Base-by-base conservation (phyloP, 805 yeast species). In the Candida cerambycidarum region DNA sequence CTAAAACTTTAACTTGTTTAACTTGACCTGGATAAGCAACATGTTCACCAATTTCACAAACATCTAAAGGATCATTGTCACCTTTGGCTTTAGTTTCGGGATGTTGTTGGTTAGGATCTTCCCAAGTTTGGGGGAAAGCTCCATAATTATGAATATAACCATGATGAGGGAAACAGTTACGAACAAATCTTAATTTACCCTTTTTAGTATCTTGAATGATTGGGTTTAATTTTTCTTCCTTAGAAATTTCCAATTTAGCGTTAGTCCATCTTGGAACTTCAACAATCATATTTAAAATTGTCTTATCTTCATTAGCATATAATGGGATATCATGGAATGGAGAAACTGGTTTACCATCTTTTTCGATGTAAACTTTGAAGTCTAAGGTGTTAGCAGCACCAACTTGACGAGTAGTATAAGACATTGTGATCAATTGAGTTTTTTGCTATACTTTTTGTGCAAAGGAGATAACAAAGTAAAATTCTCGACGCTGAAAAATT, bases 251-350 rank as follows among this genome's bases (percentile, higher is more conserved):
- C 67, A 90, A 77, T 76, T 93, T 93, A 53, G 97, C 98, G 65
- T 93, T 93, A 61, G 96, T 79, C 97, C 97, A 92, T 70, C 98
- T 85, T 63, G 99, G 99, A 54, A 93, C 89, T 73, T 93, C 99
- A 51, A 93, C 97, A 57, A 93, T 77, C 86, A 88, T 84, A 53
- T 78, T 76, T 13, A 63, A 63, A 57, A 90, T 79, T 59, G 90
- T 83, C 75, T 87, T 85, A 62, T 87, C 90, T 65, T 89, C 87
- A 71, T 92, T 93, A 58, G 98, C 97, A 61, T 83, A 90, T 65
- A 93, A 78, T 40, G 76, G 76, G 42, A 70, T 67, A 54, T 70
- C 76, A 63, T 93, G 99, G 88, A 92, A 89, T 42, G 98, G 87
- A 51, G 97, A 90, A 51, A 93, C 81, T 56, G 90, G 89, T 74